A percentile compares a stretch with the other conserved stretches of the same genome.
phyloP scores from a whole-genome alignment of 2,329 filamentous ascomycete species.

The Proliferodiscus dingleyae region DNA sequence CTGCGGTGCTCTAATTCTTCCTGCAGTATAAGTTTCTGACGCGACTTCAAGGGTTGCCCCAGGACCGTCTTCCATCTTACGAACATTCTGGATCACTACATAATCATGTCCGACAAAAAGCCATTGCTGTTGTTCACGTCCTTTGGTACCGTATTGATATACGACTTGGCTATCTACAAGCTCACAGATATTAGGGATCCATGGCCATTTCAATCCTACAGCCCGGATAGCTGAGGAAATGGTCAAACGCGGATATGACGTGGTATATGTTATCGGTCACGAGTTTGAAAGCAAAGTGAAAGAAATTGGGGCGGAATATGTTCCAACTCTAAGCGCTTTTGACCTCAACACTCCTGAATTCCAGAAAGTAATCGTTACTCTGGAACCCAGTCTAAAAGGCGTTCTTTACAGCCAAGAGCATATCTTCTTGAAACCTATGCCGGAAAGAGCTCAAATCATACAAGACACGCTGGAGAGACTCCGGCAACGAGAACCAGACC shows the following conservation, averaged over 20 bases:
- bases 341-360: slow-evolving; percentile 27
- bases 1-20: too few species aligned
- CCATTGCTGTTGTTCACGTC: too few species aligned
- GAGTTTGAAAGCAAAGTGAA: slow-evolving; percentile 35
- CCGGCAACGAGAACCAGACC: slow-evolving; percentile 29
- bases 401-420: slow-evolving; percentile 33
- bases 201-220: slow-evolving; percentile 19
- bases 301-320: slow-evolving; percentile 36
- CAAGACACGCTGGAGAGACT: slow-evolving; percentile 34
- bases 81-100: too few species aligned
- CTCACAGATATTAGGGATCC: too few species aligned
- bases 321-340: slow-evolving; percentile 26
- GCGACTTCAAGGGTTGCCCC: too few species aligned
- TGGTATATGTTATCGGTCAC: slow-evolving; percentile 37
- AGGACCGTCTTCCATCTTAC: too few species aligned
- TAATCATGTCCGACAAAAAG: too few species aligned
- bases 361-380: slow-evolving; percentile 16
- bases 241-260: slow-evolving; percentile 36
- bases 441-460: slow-evolving; percentile 31
- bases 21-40: too few species aligned
- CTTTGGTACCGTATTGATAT: too few species aligned
- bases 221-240: slow-evolving; percentile 17
- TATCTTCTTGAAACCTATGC: slow-evolving; percentile 33
- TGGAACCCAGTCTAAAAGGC: slow-evolving; percentile 25
- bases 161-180: too few species aligned